Evolutionary conservation across 1,139 yeast genomes (phyloP).

Genomic region (Sporopachydermia cereana): DNA sequence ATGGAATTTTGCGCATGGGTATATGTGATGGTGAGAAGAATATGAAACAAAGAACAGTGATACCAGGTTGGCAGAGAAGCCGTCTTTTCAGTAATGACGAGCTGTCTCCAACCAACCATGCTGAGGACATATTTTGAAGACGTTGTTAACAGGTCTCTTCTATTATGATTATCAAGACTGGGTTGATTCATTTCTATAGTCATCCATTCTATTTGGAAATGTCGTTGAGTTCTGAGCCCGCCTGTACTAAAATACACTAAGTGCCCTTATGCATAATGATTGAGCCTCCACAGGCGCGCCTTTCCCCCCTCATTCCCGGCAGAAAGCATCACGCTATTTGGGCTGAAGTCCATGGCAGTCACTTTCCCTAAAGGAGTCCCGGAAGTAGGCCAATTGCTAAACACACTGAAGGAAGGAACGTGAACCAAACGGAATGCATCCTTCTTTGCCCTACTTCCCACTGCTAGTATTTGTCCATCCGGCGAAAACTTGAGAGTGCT

Average conservation of each 20-base stretch:
- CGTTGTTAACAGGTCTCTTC: no score
- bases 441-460: conserved; percentile 76
- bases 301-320: conserved; percentile 88
- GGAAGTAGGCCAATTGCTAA: conserved; percentile 93
- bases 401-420: conserved; percentile 77
- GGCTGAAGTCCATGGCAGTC: conserved; percentile 71
- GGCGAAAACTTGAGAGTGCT: conserved; percentile 63
- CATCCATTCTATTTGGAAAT: no score
- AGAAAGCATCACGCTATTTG: conserved; percentile 72
- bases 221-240: no score
- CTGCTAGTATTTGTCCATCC: conserved; percentile 82
- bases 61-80: no score
- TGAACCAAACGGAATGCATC: conserved; percentile 86
- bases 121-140: no score
- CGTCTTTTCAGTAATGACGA: no score
- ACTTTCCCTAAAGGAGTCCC: conserved; percentile 94
- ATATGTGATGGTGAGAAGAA: no score
- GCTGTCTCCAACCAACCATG: no score
- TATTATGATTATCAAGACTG: no score
- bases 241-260: no score
- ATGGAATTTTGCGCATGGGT: neutral
- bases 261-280: conserved; percentile 45
- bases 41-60: no score
- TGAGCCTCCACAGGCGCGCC: conserved; percentile 81
- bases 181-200: no score